Evolutionary conservation across 495 filamentous ascomycete species (phyloP).

Genomic region (Lasiosphaeriaceae sp.): DNA sequence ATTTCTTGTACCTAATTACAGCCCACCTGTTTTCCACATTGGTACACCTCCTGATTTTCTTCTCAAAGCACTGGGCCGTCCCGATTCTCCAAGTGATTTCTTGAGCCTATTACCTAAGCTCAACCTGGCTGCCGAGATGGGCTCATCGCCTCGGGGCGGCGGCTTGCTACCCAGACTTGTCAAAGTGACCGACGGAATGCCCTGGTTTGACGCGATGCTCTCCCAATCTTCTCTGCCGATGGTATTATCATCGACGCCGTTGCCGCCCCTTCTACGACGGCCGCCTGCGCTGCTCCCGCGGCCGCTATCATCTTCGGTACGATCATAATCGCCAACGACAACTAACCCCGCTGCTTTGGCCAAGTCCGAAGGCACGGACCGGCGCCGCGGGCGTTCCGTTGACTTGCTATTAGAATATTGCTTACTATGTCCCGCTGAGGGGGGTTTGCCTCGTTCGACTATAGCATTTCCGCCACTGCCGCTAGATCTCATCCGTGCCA

Average conservation of each 20-base stretch:
- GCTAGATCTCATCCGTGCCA: not conserved
- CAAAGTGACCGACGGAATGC: conserved; percentile 6
- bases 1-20: too few relatives aligned
- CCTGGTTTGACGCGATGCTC: conserved; percentile 21
- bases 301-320: conserved; percentile 6
- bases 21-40: conserved; percentile 15
- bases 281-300: not conserved
- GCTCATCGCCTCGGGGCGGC: conserved; percentile 25
- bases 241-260: conserved; percentile 2
- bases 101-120: conserved; percentile 44
- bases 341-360: conserved; percentile 14
- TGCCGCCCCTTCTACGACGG: not conserved
- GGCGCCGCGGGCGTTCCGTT: conserved; percentile 11
- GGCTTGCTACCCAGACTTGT: conserved; percentile 4
- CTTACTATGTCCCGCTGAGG: not conserved
- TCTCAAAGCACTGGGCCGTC: conserved; percentile 20
- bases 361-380: conserved; percentile 23
- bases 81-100: conserved; percentile 32
- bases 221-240: conserved; percentile 35
- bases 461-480: not conserved
- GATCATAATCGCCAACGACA: conserved; percentile 4
- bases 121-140: conserved; percentile 40
- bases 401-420: not conserved
- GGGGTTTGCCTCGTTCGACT: not conserved
- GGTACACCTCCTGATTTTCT: conserved; percentile 23